Percentiles rank a stretch among this genome's conserved stretches.
phyloP scores from a whole-genome alignment of 1,284 basidiomycete species.

The Mrakiaceae sp. region DNA sequence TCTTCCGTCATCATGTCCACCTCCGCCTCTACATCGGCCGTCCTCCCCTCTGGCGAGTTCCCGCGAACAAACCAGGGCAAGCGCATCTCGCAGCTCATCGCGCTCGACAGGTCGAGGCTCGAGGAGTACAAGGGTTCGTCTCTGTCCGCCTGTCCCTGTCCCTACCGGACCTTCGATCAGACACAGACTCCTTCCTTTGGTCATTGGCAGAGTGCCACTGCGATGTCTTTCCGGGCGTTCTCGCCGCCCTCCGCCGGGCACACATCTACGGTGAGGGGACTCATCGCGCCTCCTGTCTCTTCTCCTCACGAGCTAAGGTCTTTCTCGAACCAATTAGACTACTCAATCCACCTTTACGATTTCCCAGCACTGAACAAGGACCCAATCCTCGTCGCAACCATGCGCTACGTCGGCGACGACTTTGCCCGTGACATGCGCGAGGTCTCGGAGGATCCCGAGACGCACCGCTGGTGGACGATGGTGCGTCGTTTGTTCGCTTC shows the following conservation, averaged over 20 bases:
- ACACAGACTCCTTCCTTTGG: background rate
- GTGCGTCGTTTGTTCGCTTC: constrained; percentile 33
- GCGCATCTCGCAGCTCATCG: constrained; percentile 63
- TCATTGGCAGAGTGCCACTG: constrained; percentile 41
- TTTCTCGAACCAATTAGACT: constrained; percentile 40
- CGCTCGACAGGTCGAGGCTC: constrained; percentile 52
- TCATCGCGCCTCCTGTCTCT: background rate
- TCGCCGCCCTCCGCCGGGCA: constrained; percentile 52
- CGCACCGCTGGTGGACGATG: constrained; percentile 57
- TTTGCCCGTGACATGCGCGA: constrained; percentile 55
- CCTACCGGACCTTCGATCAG: background rate
- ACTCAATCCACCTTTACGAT: constrained; percentile 59
- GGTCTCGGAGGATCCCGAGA: constrained; percentile 53
- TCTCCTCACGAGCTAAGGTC: background rate
- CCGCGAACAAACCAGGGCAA: constrained; percentile 40
- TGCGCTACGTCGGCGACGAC: constrained; percentile 37
- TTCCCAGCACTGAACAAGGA: constrained; percentile 29
- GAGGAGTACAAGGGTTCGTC: constrained; percentile 48
- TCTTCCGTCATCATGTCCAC: too few relatives aligned
- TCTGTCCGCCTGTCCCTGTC: background rate
- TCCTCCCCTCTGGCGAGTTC: constrained; percentile 17
- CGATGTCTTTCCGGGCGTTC: constrained; percentile 58
- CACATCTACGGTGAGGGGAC: constrained; percentile 42
- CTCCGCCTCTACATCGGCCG: background rate
- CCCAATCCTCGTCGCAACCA: constrained; percentile 6